Base-by-base conservation (phyloP, 2,329 filamentous ascomycete genomes). In the Endothia cerciana region DNA sequence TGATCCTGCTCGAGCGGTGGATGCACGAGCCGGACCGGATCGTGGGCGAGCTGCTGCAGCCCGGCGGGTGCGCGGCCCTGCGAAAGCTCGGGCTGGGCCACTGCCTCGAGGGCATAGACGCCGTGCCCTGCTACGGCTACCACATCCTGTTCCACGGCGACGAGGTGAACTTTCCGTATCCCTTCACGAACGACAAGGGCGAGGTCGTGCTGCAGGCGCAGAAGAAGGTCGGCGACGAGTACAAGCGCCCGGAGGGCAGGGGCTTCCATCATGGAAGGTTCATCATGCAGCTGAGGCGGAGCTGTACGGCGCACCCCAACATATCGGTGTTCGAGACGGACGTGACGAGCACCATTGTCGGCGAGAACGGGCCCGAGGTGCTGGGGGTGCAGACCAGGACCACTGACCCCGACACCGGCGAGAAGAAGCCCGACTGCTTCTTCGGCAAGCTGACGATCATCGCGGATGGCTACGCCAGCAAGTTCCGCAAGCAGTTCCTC, bases 241-340 rank as follows among this genome's bases (percentile, higher is more conserved):
- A 73, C 55, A 82, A 81, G 70, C 79, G 83, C 69, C 89, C 91
- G 1, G 85, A 92, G 74, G 95, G 95, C 47, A 83, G 91, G 69
- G 87, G 87, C 57, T 99, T 99, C 77, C 95, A 99, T 81, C 95
- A 99, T 79, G 95, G 95, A 57, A 88, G 93, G 71, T 97, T 99
- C 79, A 93, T 99, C 73, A 87, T 85, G 78, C 89, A 92, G 75
- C 81, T 99, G 70, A 88, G 95, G 67, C 84, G 85, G 72, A 90
- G 92, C 33, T 95, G 93, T 65, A 80, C 88, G 74, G 83, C 79
- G 22, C 89, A 94, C 74, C 83, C 89, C 69, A 97, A 97, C 75
- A 93, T 99, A 72, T 94, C 91, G 28, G 87, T 98, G 38, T 85
- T 98, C 71, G 95, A 99, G 81, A 95, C 93, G 15, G 94, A 94